These are phyloP conservation scores for Aspergillus cejpii DNA, from an alignment of 2,329 filamentous ascomycete genomes.

Conservation along the genomic window DNA sequence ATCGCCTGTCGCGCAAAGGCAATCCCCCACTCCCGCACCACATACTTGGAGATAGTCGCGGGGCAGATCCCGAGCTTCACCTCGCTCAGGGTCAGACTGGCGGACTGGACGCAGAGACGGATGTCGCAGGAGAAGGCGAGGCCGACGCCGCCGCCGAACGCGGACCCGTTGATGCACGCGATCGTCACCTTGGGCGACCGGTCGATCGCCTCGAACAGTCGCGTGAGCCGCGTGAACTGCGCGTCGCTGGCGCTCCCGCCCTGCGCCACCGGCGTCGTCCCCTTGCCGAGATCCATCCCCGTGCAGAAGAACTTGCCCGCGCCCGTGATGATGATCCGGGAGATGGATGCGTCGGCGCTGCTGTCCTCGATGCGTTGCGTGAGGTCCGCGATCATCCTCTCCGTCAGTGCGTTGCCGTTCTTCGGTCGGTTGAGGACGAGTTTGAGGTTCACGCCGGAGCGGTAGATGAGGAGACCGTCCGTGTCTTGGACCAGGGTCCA, in stretches of 20 bases:
- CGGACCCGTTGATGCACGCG: constrained; percentile 39
- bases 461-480: constrained; percentile 24
- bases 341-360: constrained; percentile 22
- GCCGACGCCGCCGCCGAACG: constrained; percentile 42
- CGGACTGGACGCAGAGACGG: constrained; percentile 17
- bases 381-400: constrained; percentile 18
- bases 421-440: constrained; percentile 31
- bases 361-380: constrained; percentile 4
- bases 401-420: constrained; percentile 39
- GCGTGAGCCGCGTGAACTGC: constrained; percentile 18
- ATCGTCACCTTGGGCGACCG: constrained; percentile 39
- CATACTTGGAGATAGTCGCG: constrained; percentile 38
- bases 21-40: constrained; percentile 35
- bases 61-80: constrained; percentile 37
- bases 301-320: constrained; percentile 40
- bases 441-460: constrained; percentile 28
- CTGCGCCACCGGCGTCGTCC: constrained; percentile 17
- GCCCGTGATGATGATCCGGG: constrained; percentile 35
- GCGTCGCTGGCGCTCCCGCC: constrained; percentile 1
- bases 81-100: constrained; percentile 35
- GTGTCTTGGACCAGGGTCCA: constrained; percentile 19
- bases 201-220: constrained; percentile 37
- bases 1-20: constrained; percentile 36
- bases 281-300: constrained; percentile 35
- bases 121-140: constrained; percentile 42